Evolutionary conservation across 352 stramenopile genomes (phyloP).

Genomic region (Pythium brachiatum): DNA sequence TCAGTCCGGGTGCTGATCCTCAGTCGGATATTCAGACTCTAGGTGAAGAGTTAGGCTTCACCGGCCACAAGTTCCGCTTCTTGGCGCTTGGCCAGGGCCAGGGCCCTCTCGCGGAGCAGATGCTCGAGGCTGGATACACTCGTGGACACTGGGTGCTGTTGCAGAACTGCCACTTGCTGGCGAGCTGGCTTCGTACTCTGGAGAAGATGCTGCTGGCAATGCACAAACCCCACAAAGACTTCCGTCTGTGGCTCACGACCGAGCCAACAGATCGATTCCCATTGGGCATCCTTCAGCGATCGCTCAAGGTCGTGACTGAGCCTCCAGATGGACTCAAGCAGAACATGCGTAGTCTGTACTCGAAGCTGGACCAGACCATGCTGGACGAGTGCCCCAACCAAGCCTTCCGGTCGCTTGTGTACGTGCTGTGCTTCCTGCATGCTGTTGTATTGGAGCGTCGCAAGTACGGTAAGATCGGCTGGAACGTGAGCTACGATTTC

Average conservation of each 20-base stretch:
- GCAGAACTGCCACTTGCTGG: slow-evolving; percentile 95
- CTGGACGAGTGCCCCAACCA: slow-evolving; percentile 92
- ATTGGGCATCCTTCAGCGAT: slow-evolving; percentile 93
- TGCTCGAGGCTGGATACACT: slow-evolving; percentile 89
- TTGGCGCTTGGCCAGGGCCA: slow-evolving; percentile 94
- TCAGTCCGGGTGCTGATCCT: slow-evolving; percentile 92
- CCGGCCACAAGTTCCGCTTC: slow-evolving; percentile 90
- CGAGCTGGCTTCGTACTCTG: slow-evolving; percentile 91
- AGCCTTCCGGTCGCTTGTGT: slow-evolving; percentile 92
- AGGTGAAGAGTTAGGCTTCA: slow-evolving; percentile 90
- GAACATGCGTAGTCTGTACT: slow-evolving; percentile 94
- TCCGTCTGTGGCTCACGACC: slow-evolving; percentile 94
- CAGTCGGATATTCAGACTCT: slow-evolving; percentile 94
- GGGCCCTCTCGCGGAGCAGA: slow-evolving; percentile 91
- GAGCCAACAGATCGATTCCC: slow-evolving; percentile 95
- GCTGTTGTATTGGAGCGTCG: slow-evolving; percentile 93
- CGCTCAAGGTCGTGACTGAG: slow-evolving; percentile 95
- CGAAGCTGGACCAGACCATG: slow-evolving; percentile 87
- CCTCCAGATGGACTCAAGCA: slow-evolving; percentile 95
- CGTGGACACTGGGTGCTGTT: slow-evolving; percentile 91
- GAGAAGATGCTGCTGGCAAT: slow-evolving; percentile 92
- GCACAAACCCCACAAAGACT: slow-evolving; percentile 93
- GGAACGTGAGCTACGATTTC: slow-evolving; percentile 97
- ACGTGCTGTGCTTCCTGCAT: slow-evolving; percentile 95
- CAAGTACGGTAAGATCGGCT: slow-evolving; percentile 97